These are phyloP conservation scores for Pseudohyphozyma bogoriensis DNA, from an alignment of 768 basidiomycete genomes.

Conservation along the genomic window DNA sequence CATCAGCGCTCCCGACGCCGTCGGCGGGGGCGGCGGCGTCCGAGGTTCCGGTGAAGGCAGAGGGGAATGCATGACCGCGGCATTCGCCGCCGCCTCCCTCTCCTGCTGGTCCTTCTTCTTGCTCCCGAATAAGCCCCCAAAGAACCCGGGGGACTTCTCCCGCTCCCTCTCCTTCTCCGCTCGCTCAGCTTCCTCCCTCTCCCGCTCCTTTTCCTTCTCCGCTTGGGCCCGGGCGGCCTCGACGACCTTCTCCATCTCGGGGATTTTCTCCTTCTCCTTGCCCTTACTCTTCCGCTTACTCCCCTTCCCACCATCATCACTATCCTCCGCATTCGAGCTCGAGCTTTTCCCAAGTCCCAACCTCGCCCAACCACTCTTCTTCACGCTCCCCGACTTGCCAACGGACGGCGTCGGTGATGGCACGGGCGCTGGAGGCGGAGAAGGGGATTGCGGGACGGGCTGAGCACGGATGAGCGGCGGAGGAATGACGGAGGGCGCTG, in stretches of 20 bases:
- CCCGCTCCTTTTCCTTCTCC: constrained; percentile 24
- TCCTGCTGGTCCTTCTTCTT: constrained; percentile 76
- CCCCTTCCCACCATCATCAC: constrained; percentile 43
- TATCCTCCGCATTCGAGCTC: constrained; percentile 45
- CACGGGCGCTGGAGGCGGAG: constrained; percentile 27
- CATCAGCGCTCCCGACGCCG: constrained; percentile 35
- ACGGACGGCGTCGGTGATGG: constrained; percentile 38
- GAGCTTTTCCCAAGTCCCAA: constrained; percentile 46
- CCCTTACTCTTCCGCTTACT: constrained; percentile 35
- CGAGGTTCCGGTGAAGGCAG: constrained; percentile 9
- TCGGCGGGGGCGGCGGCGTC: constrained; percentile 31
- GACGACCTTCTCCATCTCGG: constrained; percentile 27
- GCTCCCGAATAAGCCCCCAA: constrained; percentile 76
- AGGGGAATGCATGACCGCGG: constrained; percentile 18
- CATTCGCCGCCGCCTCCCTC: constrained; percentile 29
- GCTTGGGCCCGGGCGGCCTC: constrained; percentile 31
- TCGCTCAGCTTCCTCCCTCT: constrained; percentile 25
- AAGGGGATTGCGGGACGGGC: constrained; percentile 25
- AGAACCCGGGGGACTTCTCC: constrained; percentile 66
- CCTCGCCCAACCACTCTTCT: constrained; percentile 45
- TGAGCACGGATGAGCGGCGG: constrained; percentile 42
- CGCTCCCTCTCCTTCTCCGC: constrained; percentile 43
- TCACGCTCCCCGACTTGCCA: constrained; percentile 60
- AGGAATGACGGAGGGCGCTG: constrained; percentile 60
- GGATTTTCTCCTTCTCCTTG: constrained; percentile 37